Evolutionary conservation across 371 early-diverging fungal genomes (phyloP).

Genomic region (Mortierella sp.): DNA sequence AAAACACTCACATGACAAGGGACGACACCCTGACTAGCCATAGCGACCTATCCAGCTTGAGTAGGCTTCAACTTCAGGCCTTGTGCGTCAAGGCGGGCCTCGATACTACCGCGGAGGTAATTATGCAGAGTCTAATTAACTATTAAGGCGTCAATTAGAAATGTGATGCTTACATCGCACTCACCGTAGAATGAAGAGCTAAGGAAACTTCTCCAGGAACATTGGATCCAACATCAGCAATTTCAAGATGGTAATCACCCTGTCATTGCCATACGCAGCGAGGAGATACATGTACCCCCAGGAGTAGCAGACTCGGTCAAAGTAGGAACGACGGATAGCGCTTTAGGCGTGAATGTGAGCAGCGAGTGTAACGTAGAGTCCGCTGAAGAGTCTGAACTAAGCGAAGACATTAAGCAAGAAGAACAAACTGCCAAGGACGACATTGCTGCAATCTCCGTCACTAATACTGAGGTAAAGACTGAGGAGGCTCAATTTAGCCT

Average conservation of each 20-base stretch:
- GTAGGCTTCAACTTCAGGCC: constrained; percentile 45
- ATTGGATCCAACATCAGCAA: constrained; percentile 9
- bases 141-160: not conserved
- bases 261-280: not conserved
- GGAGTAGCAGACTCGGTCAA: not conserved
- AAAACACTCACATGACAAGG: constrained; percentile 21
- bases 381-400: not conserved
- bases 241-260: not conserved
- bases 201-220: constrained; percentile 12
- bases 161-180: not conserved
- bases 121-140: not conserved
- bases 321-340: not conserved
- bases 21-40: constrained; percentile 8
- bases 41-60: constrained; percentile 15
- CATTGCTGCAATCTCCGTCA: not conserved
- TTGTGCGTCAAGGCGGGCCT: constrained; percentile 50
- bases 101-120: constrained; percentile 42
- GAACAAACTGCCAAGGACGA: not conserved
- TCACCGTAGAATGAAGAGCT: constrained; percentile 27
- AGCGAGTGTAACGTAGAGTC: not conserved
- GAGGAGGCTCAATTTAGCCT: not conserved
- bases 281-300: not conserved
- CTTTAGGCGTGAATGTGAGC: not conserved
- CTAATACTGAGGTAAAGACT: not conserved
- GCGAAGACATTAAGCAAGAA: not conserved